Conservation (phyloP, 2,329 filamentous ascomycete species). For the Epichloe amarillans region DNA sequence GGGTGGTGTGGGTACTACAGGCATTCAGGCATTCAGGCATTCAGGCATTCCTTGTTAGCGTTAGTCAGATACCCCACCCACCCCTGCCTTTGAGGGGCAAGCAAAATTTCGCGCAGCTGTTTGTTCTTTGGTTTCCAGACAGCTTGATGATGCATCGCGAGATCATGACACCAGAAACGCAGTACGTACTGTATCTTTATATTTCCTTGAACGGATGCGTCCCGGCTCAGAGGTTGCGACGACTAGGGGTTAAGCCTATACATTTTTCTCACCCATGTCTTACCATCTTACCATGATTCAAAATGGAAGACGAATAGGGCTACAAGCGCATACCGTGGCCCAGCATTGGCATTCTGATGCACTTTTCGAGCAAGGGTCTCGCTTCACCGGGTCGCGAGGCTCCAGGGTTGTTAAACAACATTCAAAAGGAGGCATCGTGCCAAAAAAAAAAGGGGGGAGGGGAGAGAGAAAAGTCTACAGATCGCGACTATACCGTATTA, state of each 20-base stretch:
- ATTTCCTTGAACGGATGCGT: neutral
- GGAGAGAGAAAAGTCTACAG: neutral
- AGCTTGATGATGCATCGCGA: too few species aligned
- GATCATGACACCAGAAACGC: too few species aligned
- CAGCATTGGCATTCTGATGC: neutral
- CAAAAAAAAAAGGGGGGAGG: too few species aligned
- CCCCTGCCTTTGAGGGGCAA: too few species aligned
- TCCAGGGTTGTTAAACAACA: neutral
- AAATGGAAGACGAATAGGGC: neutral
- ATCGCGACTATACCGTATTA: neutral
- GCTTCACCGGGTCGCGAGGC: neutral
- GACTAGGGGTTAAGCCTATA: neutral
- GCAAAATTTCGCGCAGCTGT: too few species aligned
- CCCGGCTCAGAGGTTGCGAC: neutral
- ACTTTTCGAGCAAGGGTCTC: neutral
- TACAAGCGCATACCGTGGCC: too few species aligned
- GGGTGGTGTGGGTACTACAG: too few species aligned
- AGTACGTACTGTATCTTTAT: too few species aligned
- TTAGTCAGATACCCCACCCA: too few species aligned
- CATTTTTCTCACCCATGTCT: conserved; percentile 5
- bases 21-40: too few species aligned
- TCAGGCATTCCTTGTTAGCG: too few species aligned
- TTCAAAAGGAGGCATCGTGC: neutral
- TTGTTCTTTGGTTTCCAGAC: too few species aligned
- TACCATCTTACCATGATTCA: conserved; percentile 1